Evolutionary conservation across 225 moss, liverwort and hornwort genomes (phyloP).

Genomic region (Climacium dendroides): DNA sequence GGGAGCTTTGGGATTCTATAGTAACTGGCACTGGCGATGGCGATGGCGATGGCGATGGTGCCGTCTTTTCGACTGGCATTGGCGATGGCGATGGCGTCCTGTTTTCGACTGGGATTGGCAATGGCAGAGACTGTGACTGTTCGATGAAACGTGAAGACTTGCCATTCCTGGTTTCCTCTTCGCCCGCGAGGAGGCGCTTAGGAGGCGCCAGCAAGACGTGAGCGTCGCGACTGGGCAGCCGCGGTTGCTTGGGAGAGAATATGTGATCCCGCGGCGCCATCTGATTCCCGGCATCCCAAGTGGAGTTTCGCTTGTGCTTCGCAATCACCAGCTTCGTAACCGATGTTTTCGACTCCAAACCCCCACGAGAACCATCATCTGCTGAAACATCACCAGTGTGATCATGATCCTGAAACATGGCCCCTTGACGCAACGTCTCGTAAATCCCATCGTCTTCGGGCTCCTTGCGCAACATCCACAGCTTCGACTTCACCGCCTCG

Average conservation of each 20-base stretch:
- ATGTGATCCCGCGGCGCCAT: neutral
- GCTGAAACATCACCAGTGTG: neutral
- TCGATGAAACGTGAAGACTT: neutral
- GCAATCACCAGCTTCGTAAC: neutral
- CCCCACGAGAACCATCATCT: neutral
- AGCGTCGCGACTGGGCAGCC: slow-evolving; percentile 6
- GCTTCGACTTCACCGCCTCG: slow-evolving; percentile 3
- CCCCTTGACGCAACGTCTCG: slow-evolving; percentile 1
- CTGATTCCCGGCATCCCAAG: slow-evolving; percentile 21
- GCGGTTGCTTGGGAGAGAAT: slow-evolving; percentile 21
- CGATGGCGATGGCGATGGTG: neutral
- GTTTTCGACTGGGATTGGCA: neutral
- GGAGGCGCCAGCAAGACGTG: slow-evolving; percentile 32
- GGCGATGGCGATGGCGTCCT: neutral
- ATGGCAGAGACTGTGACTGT: neutral
- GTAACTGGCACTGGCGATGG: neutral
- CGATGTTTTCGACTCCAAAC: neutral
- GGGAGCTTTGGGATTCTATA: neutral
- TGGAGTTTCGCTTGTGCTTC: slow-evolving; percentile 28
- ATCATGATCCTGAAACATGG: neutral
- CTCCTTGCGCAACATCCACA: neutral
- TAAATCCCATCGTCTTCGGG: neutral
- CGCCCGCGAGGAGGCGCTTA: neutral
- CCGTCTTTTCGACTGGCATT: neutral
- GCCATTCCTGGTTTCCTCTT: neutral